Evolutionary conservation across 768 basidiomycete genomes (phyloP), one percentile per base, ranked within the genome.

Genomic region (Phaffia tasmanica): DNA sequence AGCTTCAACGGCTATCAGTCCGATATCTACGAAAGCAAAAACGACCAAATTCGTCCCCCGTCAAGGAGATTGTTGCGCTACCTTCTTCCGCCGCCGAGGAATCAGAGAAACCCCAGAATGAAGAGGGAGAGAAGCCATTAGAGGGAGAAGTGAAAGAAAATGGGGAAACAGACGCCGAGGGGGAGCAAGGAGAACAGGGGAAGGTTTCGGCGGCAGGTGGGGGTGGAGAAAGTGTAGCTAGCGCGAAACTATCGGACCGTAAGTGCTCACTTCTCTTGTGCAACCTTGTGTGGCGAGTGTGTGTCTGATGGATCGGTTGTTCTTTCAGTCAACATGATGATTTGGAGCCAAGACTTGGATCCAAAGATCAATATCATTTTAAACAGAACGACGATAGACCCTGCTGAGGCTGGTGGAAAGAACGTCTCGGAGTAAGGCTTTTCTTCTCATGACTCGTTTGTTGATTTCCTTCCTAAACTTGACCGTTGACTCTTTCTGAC

Each of bases 1-100:
- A 95, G 80, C 82, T 99, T 73, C 86, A 91, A 77, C 84, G 90
- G 75, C 90, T 91, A 79, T 97, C 94, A 81, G 80, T 95, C 72
- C 85, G 85, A 79, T 95, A 99, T 79, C 81, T 87, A 70, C 83
- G 94, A 54, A 59, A 42, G 23, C 32, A 25, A 9, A 59, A 59
- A n/a, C 57, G 63, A 11, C 35, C 35, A 64, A 53, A 62, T 56
- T 30, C 59, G 35, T 42, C 35, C 6, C 35, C 35, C 4, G 11
- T 11, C 78, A 86, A 85, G 42, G 21, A 25, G 23, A 19, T 55
- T 63, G 64, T 63, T 8, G 54, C 55, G n/a, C 62, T 30, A n/a
- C 23, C 42, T 3, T 21, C 64, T 3, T 30, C 53, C 35, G 53
- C 50, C 7, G n/a, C 9, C 2, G 59, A 42, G 29, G 57, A 53